Base-by-base conservation (phyloP, 2,329 filamentous ascomycete species). In the Hypocrella siamensis region DNA sequence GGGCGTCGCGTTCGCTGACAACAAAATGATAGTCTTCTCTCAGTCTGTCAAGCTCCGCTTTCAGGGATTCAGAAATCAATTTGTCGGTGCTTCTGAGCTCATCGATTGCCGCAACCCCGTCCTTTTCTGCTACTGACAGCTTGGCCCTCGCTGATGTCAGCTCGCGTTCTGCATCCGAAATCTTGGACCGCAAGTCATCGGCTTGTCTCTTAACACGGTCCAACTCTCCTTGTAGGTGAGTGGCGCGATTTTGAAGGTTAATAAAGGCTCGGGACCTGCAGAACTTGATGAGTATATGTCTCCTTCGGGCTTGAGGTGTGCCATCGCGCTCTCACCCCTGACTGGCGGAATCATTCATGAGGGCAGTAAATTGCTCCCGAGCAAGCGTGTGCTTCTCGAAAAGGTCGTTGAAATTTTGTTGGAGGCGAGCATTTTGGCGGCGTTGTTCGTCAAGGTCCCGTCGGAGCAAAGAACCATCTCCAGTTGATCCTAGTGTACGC, bases 21-120 rank as follows among this genome's bases (percentile, higher is more conserved):
- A 65, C 50, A 33, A 57, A 50, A 35, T 60, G 61, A 39, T 64
- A 55, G 41, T 70, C 65, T 36, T 56, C 60, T 39, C 70, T 63
- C 39, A 70, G 56, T 18, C 60, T 56, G 32, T 71, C 62, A 22
- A 77, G 60, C 44, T 78, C 73, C 28, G 59, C 59, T 39, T 65
- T 62, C 34, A 77, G 60, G 12, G 71, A 75, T 14, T 61, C 55
- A 12, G 67, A 66, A 36, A 77, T 63, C 38, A 74, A 57, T 38
- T 65, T 60, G 47, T 77, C 70, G 6, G 70, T 64, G 26, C 58
- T 59, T 53, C 74, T 74, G 41, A 77, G 58, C 40, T 69, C 64
- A 31, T 70, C 60, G 4, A 77, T 54, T 14, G 67, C 68, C 17
- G 66, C 60, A 10, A 63, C 44, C 21, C 63, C 62, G n/a, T 66